phyloP scores from a whole-genome alignment of 129 eudicot genomes.

The Saposhnikovia divaricata region DNA sequence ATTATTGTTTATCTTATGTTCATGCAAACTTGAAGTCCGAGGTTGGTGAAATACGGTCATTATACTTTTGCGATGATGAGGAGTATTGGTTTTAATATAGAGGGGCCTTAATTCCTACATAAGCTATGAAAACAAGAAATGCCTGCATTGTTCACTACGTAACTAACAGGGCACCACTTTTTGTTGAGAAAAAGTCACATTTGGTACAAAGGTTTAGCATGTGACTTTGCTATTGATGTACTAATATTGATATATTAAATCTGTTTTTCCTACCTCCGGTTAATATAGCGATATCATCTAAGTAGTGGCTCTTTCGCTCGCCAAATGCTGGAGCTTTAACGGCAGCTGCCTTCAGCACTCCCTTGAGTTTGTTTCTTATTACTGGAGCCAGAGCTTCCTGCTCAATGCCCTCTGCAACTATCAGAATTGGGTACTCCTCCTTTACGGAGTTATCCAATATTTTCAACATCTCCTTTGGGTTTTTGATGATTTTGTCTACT shows the following conservation, averaged over 20 bases:
- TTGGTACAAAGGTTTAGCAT: background rate
- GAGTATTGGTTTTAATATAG: too few species aligned
- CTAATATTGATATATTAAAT: too few species aligned
- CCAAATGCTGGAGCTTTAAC: conserved; percentile 90
- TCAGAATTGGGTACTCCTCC: conserved; percentile 53
- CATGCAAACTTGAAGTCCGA: background rate
- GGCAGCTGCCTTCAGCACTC: conserved; percentile 73
- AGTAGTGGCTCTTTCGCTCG: conserved; percentile 77
- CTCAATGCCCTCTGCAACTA: conserved; percentile 82
- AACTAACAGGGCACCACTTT: background rate
- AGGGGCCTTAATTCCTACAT: background rate
- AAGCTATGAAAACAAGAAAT: background rate
- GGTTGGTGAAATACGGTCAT: conserved; percentile 1
- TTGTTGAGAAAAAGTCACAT: background rate
- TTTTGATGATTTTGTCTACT: conserved; percentile 72
- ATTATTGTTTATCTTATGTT: background rate
- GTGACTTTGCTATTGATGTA: background rate
- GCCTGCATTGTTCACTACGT: background rate
- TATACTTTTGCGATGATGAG: background rate
- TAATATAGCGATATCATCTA: conserved; percentile 84
- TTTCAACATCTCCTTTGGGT: conserved; percentile 68
- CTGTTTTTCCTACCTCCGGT: conserved; percentile 58
- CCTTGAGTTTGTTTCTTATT: conserved; percentile 73
- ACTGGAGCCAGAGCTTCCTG: conserved; percentile 81
- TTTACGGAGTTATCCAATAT: conserved; percentile 65